Evolutionary conservation across 331 rosid genomes (phyloP).

Genomic region (Quercus lobata): DNA sequence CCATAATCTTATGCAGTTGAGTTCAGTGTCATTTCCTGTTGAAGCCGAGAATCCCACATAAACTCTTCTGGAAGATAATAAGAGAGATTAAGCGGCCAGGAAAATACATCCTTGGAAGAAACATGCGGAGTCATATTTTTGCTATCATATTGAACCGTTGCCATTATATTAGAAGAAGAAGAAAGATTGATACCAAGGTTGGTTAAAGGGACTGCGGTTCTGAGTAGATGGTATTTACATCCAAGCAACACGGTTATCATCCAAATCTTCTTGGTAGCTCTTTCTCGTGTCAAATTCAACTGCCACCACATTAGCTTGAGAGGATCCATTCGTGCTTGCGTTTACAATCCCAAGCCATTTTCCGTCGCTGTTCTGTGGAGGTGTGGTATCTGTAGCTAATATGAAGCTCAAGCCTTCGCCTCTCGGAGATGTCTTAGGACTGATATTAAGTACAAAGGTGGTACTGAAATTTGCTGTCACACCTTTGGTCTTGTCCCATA

Average conservation of each 20-base stretch:
- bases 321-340: constrained; percentile 10
- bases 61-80: too few species aligned
- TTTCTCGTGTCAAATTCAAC: constrained; percentile 70
- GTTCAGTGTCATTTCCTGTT: too few species aligned
- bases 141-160: constrained; percentile 38
- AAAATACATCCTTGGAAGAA: too few species aligned
- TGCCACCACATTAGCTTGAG: constrained; percentile 31
- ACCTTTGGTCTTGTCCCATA: constrained; percentile 31
- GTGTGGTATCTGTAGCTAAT: constrained; percentile 22
- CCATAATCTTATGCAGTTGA: too few species aligned
- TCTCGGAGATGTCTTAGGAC: constrained; percentile 9
- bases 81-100: too few species aligned
- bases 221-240: constrained; percentile 48
- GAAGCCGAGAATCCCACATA: too few species aligned
- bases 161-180: neutral
- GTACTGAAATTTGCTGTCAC: constrained; percentile 34
- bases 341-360: constrained; percentile 71
- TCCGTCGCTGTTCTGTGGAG: constrained; percentile 42
- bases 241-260: constrained; percentile 53
- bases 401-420: constrained; percentile 84
- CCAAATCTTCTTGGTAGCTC: constrained; percentile 45
- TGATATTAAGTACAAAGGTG: constrained; percentile 50
- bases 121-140: constrained; percentile 18
- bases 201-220: constrained; percentile 24
- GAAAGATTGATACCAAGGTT: constrained; percentile 38